phyloP scores from a whole-genome alignment of 2,329 filamentous ascomycete genomes.

The Nemania diffusa region DNA sequence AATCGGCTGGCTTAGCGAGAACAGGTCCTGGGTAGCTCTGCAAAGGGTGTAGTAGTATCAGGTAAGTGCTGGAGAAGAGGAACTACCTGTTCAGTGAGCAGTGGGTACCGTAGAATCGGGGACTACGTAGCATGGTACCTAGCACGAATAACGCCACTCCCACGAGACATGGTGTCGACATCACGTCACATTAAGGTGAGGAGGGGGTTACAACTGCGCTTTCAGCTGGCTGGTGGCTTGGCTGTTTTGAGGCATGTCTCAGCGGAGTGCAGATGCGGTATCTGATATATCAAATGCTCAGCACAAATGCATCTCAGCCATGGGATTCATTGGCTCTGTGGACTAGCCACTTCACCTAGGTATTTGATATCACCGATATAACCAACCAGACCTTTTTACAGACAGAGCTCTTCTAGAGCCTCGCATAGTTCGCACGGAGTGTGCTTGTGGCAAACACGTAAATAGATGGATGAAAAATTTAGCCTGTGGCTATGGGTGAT shows the following conservation, averaged over 20 bases:
- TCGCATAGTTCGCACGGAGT: not conserved
- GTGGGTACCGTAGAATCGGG: not conserved
- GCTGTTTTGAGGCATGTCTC: not conserved
- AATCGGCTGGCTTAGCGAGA: conserved; percentile 13
- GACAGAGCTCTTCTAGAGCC: not conserved
- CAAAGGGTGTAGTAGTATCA: conserved; percentile 8
- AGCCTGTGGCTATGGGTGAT: not conserved
- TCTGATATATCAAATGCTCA: too few species aligned
- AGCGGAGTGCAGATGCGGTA: too few species aligned
- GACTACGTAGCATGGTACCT: not conserved
- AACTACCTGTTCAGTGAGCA: conserved; percentile 2
- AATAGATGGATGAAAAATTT: too few species aligned
- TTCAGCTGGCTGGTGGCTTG: not conserved
- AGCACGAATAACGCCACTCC: not conserved
- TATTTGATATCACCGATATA: not conserved
- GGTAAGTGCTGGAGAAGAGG: conserved; percentile 8
- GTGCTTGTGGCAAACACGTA: too few species aligned
- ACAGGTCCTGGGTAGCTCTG: conserved; percentile 12
- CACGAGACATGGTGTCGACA: not conserved
- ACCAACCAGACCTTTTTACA: not conserved
- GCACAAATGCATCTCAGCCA: too few species aligned
- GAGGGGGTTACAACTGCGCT: not conserved
- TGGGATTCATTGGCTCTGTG: too few species aligned
- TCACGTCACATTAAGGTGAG: not conserved
- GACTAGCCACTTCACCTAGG: not conserved